phyloP scores from a whole-genome alignment of 768 basidiomycete species.

The Suillus decipiens region DNA sequence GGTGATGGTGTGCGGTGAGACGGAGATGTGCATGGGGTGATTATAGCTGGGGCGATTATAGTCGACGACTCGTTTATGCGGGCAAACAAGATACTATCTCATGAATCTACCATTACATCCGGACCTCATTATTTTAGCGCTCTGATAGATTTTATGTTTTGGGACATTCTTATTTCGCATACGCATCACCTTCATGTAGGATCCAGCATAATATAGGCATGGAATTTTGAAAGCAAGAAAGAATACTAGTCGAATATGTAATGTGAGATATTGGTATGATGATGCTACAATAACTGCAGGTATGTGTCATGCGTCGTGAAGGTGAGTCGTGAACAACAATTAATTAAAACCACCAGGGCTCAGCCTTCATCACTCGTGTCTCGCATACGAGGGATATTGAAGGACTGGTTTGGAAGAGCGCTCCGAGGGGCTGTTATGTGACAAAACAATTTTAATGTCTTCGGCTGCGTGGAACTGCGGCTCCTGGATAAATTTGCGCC shows the following conservation, averaged over 20 bases:
- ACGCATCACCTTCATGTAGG: conserved; percentile 2
- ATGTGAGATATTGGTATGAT: conserved; percentile 10
- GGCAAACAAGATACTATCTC: not conserved
- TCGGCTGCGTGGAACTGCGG: conserved; percentile 53
- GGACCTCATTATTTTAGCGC: not conserved
- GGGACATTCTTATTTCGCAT: not conserved
- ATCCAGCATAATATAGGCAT: conserved; percentile 9
- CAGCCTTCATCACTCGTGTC: conserved; percentile 32
- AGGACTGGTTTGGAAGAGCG: conserved; percentile 52
- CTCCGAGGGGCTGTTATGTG: conserved; percentile 45
- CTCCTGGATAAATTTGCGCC: conserved; percentile 59
- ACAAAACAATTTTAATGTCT: conserved; percentile 39
- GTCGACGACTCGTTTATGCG: not conserved
- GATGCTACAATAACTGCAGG: conserved; percentile 6
- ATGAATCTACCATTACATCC: conserved; percentile 4
- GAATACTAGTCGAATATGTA: conserved; percentile 10
- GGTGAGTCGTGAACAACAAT: conserved; percentile 7
- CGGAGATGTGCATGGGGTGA: conserved; percentile 2
- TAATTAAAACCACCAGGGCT: conserved; percentile 21
- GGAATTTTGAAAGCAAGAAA: conserved; percentile 6
- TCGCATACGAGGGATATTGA: conserved; percentile 38
- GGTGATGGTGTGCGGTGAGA: conserved; percentile 29
- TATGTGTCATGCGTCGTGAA: not conserved
- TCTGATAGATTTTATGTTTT: conserved; percentile 3
- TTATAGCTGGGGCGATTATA: not conserved